Conservation (phyloP, 1,139 yeast species). For the Protomyces arabidopsidicola region DNA sequence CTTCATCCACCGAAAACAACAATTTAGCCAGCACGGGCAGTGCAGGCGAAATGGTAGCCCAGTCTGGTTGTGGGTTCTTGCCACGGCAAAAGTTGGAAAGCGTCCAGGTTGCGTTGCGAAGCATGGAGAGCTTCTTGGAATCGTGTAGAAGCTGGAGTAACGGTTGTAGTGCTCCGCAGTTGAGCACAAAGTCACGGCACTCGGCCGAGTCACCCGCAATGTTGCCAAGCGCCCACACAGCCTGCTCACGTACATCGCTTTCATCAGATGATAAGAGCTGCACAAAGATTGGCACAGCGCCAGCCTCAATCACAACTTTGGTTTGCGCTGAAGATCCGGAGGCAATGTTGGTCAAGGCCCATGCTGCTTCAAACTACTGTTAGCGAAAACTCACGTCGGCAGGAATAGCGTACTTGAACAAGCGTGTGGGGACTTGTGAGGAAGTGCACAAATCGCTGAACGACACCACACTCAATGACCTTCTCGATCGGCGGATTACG, state of each 20-base stretch:
- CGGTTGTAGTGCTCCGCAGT: conserved; percentile 84
- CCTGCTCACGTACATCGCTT: conserved; percentile 92
- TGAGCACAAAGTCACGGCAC: conserved; percentile 81
- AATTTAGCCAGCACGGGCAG: conserved; percentile 88
- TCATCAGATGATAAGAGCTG: conserved; percentile 73
- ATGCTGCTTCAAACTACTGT: conserved; percentile 76
- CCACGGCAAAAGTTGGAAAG: conserved; percentile 94
- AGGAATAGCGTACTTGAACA: conserved; percentile 50
- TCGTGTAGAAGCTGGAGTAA: conserved; percentile 72
- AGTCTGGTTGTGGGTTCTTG: conserved; percentile 91
- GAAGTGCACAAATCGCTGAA: conserved; percentile 81
- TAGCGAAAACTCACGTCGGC: not conserved
- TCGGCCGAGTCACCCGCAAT: conserved; percentile 95
- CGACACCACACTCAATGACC: conserved; percentile 89
- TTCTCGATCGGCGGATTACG: conserved; percentile 96
- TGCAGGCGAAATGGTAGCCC: conserved; percentile 77
- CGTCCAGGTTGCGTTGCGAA: conserved; percentile 98
- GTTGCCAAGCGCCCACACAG: conserved; percentile 98
- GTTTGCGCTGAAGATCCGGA: conserved; percentile 93
- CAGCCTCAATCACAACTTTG: conserved; percentile 79
- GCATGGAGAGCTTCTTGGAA: conserved; percentile 70
- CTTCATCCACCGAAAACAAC: conserved; percentile 84
- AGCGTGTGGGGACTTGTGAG: conserved; percentile 74
- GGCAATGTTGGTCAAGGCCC: conserved; percentile 98
- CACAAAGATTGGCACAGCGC: conserved; percentile 90